These are phyloP conservation scores for Stropharia rugosoannulata DNA, from an alignment of 768 basidiomycete genomes.

Conservation along the genomic window DNA sequence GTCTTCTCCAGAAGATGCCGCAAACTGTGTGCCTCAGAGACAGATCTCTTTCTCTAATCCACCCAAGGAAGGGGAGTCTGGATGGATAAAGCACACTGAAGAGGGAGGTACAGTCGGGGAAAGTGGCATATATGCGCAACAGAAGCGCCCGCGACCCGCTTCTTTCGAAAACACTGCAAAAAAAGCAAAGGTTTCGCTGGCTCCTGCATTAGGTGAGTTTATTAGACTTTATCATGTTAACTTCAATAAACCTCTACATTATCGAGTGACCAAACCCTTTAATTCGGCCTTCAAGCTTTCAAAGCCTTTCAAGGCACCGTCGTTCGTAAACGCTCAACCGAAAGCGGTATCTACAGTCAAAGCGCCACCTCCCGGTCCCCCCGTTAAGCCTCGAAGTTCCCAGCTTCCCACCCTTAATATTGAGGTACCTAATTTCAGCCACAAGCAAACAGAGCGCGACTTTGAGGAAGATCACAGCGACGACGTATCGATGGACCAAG, in stretches of 20 bases:
- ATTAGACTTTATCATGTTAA: conserved; percentile 28
- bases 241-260: conserved; percentile 16
- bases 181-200: conserved; percentile 31
- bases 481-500: background rate
- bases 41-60: conserved; percentile 1
- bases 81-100: conserved; percentile 5
- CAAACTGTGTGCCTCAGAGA: conserved; percentile 16
- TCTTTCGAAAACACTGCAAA: conserved; percentile 19
- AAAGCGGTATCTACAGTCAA: background rate
- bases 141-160: conserved; percentile 18
- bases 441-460: background rate
- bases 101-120: background rate
- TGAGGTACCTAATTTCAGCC: background rate
- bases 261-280: conserved; percentile 16
- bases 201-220: conserved; percentile 24
- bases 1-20: conserved; percentile 35
- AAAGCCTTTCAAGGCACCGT: conserved; percentile 53
- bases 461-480: background rate
- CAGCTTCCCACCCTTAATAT: background rate
- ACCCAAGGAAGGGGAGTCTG: background rate
- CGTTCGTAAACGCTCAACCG: conserved; percentile 17
- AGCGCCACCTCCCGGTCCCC: background rate
- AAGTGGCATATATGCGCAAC: conserved; percentile 1
- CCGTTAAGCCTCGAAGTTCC: background rate
- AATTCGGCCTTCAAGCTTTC: conserved; percentile 17